phyloP scores from a whole-genome alignment of 441 rosid genomes.

The Erysimum pusillum region DNA sequence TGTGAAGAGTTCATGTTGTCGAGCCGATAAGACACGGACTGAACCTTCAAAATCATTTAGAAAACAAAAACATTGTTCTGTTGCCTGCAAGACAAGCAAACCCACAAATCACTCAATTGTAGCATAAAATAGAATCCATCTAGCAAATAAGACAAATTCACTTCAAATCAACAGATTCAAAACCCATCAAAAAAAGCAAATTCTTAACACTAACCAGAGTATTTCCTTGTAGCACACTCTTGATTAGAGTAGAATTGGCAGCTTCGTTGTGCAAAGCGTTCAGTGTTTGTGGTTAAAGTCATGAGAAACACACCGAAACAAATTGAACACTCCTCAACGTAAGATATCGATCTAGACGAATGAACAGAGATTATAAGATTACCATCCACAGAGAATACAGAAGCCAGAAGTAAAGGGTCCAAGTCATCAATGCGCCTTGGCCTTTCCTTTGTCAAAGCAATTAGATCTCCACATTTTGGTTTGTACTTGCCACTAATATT shows the following conservation, averaged over 20 bases:
- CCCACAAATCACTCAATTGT: too few species aligned
- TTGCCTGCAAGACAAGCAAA: too few species aligned
- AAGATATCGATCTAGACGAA: neutral
- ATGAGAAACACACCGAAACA: conserved; percentile 52
- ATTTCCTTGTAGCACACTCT: conserved; percentile 49
- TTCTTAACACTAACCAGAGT: conserved; percentile 46
- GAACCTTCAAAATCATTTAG: too few species aligned
- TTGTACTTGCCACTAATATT: too few species aligned
- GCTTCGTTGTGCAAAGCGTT: conserved; percentile 50
- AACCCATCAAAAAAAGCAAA: too few species aligned
- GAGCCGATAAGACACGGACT: too few species aligned
- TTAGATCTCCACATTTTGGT: conserved; percentile 34
- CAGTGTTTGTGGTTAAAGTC: conserved; percentile 56
- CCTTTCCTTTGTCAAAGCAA: conserved; percentile 29
- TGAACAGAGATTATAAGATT: neutral
- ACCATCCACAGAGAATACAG: neutral
- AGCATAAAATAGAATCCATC: too few species aligned
- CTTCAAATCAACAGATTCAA: too few species aligned
- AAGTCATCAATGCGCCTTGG: conserved; percentile 29
- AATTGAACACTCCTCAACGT: neutral
- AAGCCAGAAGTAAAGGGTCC: conserved; percentile 12
- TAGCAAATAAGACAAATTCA: too few species aligned
- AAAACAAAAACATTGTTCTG: too few species aligned
- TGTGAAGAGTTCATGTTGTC: conserved; percentile 45
- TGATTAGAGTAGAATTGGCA: conserved; percentile 44